Evolutionary conservation across 345 rosid genomes (phyloP).

Genomic region (Euclidium syriacum): DNA sequence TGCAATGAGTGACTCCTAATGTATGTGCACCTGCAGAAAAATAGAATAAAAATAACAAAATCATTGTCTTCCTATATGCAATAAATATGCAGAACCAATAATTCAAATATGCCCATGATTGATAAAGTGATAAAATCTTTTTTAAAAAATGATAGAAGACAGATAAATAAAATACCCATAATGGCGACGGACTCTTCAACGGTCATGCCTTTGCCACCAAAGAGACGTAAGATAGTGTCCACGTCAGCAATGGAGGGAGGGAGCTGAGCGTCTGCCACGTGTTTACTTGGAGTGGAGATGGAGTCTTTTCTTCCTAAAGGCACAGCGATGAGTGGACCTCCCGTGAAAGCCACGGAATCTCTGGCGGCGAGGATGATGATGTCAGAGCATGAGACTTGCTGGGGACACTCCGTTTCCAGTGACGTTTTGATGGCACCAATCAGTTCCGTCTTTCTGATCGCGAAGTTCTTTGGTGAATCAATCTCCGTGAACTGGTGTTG

Average conservation of each 20-base stretch:
- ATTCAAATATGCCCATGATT: too few species aligned
- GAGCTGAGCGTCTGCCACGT: constrained; percentile 35
- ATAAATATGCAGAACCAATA: not conserved
- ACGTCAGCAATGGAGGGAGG: constrained; percentile 41
- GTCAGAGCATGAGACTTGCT: constrained; percentile 45
- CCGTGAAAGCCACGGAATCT: constrained; percentile 33
- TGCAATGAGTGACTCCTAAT: constrained; percentile 41
- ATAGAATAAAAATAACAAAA: not conserved
- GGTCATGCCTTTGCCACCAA: constrained; percentile 32
- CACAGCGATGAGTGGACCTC: constrained; percentile 37
- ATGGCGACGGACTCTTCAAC: constrained; percentile 44
- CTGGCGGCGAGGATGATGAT: constrained; percentile 42
- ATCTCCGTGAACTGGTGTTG: constrained; percentile 26
- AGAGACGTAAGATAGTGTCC: constrained; percentile 29
- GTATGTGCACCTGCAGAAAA: constrained; percentile 35
- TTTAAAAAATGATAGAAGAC: not conserved
- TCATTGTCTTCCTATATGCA: not conserved
- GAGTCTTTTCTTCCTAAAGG: constrained; percentile 41
- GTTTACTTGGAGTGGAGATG: constrained; percentile 13
- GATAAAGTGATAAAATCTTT: too few species aligned
- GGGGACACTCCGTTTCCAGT: constrained; percentile 36
- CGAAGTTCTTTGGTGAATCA: constrained; percentile 36
- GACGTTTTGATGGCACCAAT: constrained; percentile 33
- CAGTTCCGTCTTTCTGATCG: constrained; percentile 40
- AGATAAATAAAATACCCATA: constrained; percentile 26